Percentiles rank a stretch among this genome's conserved stretches.
Evolutionary conservation across 257 asterid genomes (phyloP).

Genomic region (Rauvolfia tetraphylla): DNA sequence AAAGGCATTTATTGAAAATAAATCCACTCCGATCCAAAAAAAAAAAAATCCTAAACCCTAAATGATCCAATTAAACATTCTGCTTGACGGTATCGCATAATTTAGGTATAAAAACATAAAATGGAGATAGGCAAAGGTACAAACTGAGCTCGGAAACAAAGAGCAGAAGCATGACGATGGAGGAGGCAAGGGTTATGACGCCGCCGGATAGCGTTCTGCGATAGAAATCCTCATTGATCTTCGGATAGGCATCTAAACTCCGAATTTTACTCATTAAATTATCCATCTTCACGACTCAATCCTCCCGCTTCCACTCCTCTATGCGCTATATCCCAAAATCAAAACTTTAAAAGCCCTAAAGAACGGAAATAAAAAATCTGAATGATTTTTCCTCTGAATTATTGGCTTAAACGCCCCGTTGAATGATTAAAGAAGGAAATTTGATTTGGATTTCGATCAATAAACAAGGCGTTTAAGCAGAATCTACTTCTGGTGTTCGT

Average conservation of each 20-base stretch:
- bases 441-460: neutral
- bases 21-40: neutral
- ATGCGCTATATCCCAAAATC: neutral
- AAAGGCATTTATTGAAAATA: neutral
- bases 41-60: neutral
- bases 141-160: conserved; percentile 92
- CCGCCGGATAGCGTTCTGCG: conserved; percentile 97
- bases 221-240: conserved; percentile 97
- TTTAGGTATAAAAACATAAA: neutral
- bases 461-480: conserved; percentile 14
- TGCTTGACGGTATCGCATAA: neutral
- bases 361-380: conserved; percentile 1
- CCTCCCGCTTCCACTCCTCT: neutral
- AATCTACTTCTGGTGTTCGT: too few species aligned
- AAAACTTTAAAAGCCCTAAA: neutral
- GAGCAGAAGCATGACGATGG: conserved; percentile 82
- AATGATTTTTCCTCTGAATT: neutral
- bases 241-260: conserved; percentile 84
- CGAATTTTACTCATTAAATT: conserved; percentile 60
- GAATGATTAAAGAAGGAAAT: conserved; percentile 18
- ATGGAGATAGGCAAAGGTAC: conserved; percentile 22
- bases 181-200: conserved; percentile 73
- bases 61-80: neutral
- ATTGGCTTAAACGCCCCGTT: conserved; percentile 21
- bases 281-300: conserved; percentile 44